These are phyloP conservation scores for Pistacia integerrima DNA, from an alignment of 345 rosid genomes.

Conservation along the genomic window DNA sequence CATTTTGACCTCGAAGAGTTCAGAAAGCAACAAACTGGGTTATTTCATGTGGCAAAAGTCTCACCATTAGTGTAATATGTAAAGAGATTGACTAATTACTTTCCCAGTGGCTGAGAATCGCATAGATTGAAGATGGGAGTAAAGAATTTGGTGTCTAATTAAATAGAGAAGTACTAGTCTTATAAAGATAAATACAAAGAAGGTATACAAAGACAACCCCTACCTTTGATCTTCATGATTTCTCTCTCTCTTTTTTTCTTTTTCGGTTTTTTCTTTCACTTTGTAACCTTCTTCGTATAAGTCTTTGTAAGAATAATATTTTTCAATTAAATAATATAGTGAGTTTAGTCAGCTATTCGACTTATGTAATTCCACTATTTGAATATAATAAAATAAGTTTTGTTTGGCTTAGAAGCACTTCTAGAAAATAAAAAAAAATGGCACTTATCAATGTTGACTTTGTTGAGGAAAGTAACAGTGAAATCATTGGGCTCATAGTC, in stretches of 20 bases:
- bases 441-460: slow-evolving; percentile 20
- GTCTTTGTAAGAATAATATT: too few species aligned
- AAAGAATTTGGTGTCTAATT: neutral
- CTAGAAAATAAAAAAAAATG: neutral
- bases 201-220: too few species aligned
- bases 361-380: neutral
- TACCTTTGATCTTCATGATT: too few species aligned
- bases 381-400: neutral
- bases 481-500: slow-evolving; percentile 13
- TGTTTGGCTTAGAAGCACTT: slow-evolving; percentile 5
- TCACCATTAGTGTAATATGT: neutral
- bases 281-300: too few species aligned
- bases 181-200: too few species aligned
- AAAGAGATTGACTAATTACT: neutral
- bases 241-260: too few species aligned
- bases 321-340: too few species aligned
- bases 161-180: neutral
- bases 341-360: neutral
- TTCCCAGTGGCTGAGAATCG: neutral
- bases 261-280: too few species aligned
- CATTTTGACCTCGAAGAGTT: neutral
- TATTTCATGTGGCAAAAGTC: neutral
- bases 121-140: neutral
- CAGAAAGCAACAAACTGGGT: neutral
- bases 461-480: neutral